A percentile compares a stretch with the other conserved stretches of the same genome.
Conservation (phyloP, 139 green algal genomes). For the Tetradesmus lagerheimii region DNA sequence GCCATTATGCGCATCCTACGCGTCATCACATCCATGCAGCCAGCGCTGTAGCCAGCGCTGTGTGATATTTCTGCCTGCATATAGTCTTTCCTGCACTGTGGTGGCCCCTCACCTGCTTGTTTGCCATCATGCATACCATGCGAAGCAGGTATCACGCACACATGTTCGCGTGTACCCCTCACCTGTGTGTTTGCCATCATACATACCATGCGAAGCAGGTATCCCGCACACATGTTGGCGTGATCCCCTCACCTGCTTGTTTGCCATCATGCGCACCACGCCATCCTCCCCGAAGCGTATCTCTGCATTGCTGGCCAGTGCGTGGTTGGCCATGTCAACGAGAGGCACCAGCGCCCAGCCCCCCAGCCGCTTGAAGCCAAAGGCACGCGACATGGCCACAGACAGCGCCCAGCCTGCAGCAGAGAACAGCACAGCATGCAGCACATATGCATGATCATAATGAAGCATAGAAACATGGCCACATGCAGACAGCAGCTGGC, state of each 20-base stretch:
- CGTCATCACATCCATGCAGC: no score
- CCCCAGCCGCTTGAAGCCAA: conserved; percentile 49
- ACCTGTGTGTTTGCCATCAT: no score
- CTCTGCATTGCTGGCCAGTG: conserved; percentile 46
- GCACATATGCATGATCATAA: no score
- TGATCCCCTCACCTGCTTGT: conserved; percentile 31
- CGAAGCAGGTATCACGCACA: no score
- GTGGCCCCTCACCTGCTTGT: conserved; percentile 35
- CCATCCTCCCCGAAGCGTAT: conserved; percentile 41
- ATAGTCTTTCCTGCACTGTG: no score
- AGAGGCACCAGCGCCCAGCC: conserved; percentile 46
- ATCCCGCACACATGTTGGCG: no score
- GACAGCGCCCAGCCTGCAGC: conserved; percentile 55
- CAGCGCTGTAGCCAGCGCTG: no score
- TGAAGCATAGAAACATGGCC: background rate
- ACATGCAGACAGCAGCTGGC: background rate
- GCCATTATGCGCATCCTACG: no score
- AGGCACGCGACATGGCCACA: conserved; percentile 59
- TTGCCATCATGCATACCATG: conserved; percentile 49
- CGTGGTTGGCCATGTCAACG: conserved; percentile 62
- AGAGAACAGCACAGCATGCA: background rate
- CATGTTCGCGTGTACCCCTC: no score
- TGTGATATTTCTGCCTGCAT: no score
- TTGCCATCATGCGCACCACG: conserved; percentile 49
- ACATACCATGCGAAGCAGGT: no score